Percentiles rank a stretch among this genome's conserved stretches.
Conservation (phyloP, 495 filamentous ascomycete genomes). For the Penicillium desertorum region DNA sequence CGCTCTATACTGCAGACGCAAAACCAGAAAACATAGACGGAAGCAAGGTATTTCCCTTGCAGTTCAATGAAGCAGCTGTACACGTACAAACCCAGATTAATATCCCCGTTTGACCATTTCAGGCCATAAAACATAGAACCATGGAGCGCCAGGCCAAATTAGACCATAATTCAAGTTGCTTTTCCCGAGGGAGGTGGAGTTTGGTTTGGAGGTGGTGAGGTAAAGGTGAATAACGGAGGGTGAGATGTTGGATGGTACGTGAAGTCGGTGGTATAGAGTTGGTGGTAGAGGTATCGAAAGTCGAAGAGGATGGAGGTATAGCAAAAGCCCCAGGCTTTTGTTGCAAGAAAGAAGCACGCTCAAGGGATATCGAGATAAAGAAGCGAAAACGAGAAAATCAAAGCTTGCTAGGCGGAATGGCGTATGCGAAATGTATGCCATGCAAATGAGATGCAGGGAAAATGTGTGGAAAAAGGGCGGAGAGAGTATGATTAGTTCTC, state of each 20-base stretch:
- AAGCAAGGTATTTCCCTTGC: not conserved
- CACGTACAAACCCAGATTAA: constrained; percentile 2
- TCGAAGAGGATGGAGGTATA: constrained; percentile 5
- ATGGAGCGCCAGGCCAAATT: constrained; percentile 13
- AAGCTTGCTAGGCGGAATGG: constrained; percentile 8
- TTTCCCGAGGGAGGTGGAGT: not conserved
- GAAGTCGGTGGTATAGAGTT: not conserved
- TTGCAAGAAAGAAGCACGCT: constrained; percentile 25
- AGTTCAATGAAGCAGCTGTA: constrained; percentile 1
- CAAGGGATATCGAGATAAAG: constrained; percentile 34
- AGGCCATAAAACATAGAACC: constrained; percentile 8
- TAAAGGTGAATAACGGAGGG: not conserved
- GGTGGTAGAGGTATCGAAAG: not conserved
- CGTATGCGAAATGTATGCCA: constrained; percentile 9
- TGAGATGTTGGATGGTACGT: not conserved
- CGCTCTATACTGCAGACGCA: constrained; percentile 10
- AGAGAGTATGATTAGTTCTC: constrained; percentile 11
- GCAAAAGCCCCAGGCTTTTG: constrained; percentile 32
- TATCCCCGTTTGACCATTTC: not conserved
- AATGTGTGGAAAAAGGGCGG: not conserved
- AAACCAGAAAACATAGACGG: not conserved
- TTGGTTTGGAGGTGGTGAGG: not conserved
- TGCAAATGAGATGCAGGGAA: constrained; percentile 9
- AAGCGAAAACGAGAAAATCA: constrained; percentile 15
- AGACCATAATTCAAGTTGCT: constrained; percentile 13